Evolutionary conservation across 192 early-diverging fungal genomes (phyloP).

Genomic region (Allomyces macrogynus): DNA sequence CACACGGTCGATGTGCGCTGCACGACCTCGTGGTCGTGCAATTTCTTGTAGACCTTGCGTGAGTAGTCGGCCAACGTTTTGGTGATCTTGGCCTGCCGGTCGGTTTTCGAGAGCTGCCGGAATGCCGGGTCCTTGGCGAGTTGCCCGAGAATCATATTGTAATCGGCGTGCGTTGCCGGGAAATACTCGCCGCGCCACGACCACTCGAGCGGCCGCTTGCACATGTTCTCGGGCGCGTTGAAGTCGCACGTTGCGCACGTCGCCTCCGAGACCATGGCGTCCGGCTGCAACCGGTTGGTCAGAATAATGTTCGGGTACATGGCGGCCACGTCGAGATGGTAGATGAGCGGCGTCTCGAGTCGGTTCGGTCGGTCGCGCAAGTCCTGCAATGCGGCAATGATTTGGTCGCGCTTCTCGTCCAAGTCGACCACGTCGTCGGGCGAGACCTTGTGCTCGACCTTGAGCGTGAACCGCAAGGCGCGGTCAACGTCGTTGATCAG

Average conservation of each 20-base stretch:
- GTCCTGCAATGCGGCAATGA: conserved; percentile 38
- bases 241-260: conserved; percentile 82
- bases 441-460: conserved; percentile 52
- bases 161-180: conserved; percentile 71
- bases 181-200: conserved; percentile 94
- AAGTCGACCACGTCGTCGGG: conserved; percentile 72
- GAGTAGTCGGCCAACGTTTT: conserved; percentile 72
- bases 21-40: conserved; percentile 59
- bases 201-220: conserved; percentile 90
- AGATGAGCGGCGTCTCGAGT: conserved; percentile 63
- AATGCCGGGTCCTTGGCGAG: conserved; percentile 59
- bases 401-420: conserved; percentile 55
- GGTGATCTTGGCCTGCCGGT: conserved; percentile 50
- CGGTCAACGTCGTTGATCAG: conserved; percentile 81
- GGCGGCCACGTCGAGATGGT: conserved; percentile 98
- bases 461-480: conserved; percentile 72
- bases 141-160: conserved; percentile 75
- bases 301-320: conserved; percentile 99
- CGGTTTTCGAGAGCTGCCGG: conserved; percentile 37
- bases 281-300: conserved; percentile 92
- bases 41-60: conserved; percentile 66
- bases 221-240: conserved; percentile 63
- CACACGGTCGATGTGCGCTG: conserved; percentile 79
- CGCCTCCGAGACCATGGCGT: conserved; percentile 79
- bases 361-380: conserved; percentile 67